A percentile compares a stretch with the other conserved stretches of the same genome.
Evolutionary conservation across 2,329 filamentous ascomycete species (phyloP).

Genomic region (Colletotrichum musae): DNA sequence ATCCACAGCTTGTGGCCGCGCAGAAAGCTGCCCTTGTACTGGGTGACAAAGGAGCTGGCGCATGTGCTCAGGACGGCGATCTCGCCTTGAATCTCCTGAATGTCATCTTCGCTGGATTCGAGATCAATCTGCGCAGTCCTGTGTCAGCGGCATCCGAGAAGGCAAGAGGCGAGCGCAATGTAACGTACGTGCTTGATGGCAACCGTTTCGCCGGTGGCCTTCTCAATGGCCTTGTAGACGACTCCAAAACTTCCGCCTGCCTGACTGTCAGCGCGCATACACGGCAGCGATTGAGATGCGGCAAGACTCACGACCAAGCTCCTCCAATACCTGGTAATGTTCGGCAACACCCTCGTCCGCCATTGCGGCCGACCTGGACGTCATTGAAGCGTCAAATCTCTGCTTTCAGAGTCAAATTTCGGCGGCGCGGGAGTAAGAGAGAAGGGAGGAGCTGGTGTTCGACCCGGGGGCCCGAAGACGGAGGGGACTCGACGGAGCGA

Average conservation of each 20-base stretch:
- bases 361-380: conserved; percentile 55
- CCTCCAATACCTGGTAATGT: conserved; percentile 95
- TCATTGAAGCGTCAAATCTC: conserved; percentile 30
- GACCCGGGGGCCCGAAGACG: conserved; percentile 37
- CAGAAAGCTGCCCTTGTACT: conserved; percentile 97
- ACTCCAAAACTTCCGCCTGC: conserved; percentile 94
- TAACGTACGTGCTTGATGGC: conserved; percentile 92
- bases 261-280: conserved; percentile 30
- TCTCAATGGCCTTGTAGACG: conserved; percentile 97
- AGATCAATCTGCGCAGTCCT: conserved; percentile 84
- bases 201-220: conserved; percentile 89
- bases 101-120: conserved; percentile 98
- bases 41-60: conserved; percentile 92
- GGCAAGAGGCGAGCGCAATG: not conserved
- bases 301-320: conserved; percentile 85
- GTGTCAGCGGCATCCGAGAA: not conserved
- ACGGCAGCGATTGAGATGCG: not conserved
- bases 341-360: conserved; percentile 79
- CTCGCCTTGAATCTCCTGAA: conserved; percentile 97
- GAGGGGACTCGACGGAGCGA: conserved; percentile 28
- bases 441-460: conserved; percentile 36
- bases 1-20: conserved; percentile 98
- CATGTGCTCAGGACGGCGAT: conserved; percentile 96
- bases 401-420: conserved; percentile 22
- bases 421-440: conserved; percentile 29